These are phyloP conservation scores for Candida ascalaphidarum DNA, from an alignment of 805 yeast genomes.

Conservation along the genomic window DNA sequence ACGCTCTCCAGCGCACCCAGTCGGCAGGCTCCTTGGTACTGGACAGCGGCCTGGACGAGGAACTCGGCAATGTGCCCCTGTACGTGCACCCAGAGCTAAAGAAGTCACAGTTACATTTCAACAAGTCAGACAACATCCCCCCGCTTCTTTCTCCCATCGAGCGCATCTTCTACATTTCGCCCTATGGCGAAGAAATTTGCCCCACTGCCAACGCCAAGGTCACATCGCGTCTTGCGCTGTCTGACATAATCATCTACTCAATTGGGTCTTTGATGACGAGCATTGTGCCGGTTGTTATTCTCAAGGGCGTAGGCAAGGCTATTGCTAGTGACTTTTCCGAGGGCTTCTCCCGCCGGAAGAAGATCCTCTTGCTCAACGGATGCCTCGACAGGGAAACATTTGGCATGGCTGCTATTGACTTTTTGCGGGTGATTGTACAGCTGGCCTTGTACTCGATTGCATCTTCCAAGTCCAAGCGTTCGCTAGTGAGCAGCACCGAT, in stretches of 20 bases:
- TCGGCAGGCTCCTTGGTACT: slow-evolving; percentile 1
- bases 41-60: slow-evolving; percentile 27
- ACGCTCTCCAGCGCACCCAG: neutral
- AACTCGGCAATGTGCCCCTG: slow-evolving; percentile 56
- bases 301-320: slow-evolving; percentile 66
- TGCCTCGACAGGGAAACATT: slow-evolving; percentile 71
- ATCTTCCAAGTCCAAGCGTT: slow-evolving; percentile 5
- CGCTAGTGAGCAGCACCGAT: slow-evolving; percentile 3
- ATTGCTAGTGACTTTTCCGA: slow-evolving; percentile 20
- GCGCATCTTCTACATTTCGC: slow-evolving; percentile 71
- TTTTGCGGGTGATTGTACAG: slow-evolving; percentile 44
- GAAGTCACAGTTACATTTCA: slow-evolving; percentile 66
- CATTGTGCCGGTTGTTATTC: slow-evolving; percentile 65
- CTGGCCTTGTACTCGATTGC: slow-evolving; percentile 47
- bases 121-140: slow-evolving; percentile 42
- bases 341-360: slow-evolving; percentile 19
- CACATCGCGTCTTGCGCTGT: slow-evolving; percentile 35
- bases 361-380: slow-evolving; percentile 67
- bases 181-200: slow-evolving; percentile 78
- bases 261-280: slow-evolving; percentile 90
- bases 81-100: slow-evolving; percentile 74
- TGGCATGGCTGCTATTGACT: slow-evolving; percentile 54
- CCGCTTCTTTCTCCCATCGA: slow-evolving; percentile 71
- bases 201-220: slow-evolving; percentile 68
- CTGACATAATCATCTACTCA: slow-evolving; percentile 60